Base-by-base conservation (phyloP, 768 basidiomycete genomes). In the Phylloporus rhodoxanthus region DNA sequence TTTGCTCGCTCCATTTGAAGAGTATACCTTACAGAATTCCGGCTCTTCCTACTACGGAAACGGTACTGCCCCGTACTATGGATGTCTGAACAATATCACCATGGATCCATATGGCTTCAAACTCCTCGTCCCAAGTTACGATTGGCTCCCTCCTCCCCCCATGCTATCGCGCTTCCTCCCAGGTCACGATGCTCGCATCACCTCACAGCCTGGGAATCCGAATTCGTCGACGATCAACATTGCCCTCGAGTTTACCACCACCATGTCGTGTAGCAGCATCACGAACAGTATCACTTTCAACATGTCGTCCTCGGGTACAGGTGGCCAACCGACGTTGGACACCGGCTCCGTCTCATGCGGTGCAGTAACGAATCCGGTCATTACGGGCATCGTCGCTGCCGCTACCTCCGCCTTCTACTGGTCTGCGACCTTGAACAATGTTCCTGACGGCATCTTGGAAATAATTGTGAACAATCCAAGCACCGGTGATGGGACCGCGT, bases 61-160 rank as follows among this genome's bases (percentile, higher is more conserved):
- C 58, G 69, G 73, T 21, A 61, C 62, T 11, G 74, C 82, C 0
- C 87, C 87, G 4, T 91, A 63, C 64, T 78, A 77, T 48, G 93
- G 93, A 2, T 95, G 93, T 74, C 65, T 95, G 37, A 68, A 69
- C 2, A 67, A 59, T 14, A 55, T 95, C 61, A 79, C 78, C 3
- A 74, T 95, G 70, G 78, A 82, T 28, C 77, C 84, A 0, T 92
- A 79, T 59, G 80, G 85, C 28, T 92, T 85, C 77, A 92, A 93
- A 67, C 82, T 80, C 1, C 73, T 92, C 17, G 90, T 96, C 8
- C 88, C 87, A 0, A 34, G 52, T 1, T 58, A 51, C 0, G 73
- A 85, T 55, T 96, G 91, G 90, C 70, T 80, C 6, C 57, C 79
- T 6, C 82, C 87, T 45, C 78, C 73, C 5, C 88, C 92, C 14